Evolutionary conservation across 495 filamentous ascomycete genomes (phyloP), one percentile per base, ranked within the genome.

Genomic region (Penicillium maclennaniae): DNA sequence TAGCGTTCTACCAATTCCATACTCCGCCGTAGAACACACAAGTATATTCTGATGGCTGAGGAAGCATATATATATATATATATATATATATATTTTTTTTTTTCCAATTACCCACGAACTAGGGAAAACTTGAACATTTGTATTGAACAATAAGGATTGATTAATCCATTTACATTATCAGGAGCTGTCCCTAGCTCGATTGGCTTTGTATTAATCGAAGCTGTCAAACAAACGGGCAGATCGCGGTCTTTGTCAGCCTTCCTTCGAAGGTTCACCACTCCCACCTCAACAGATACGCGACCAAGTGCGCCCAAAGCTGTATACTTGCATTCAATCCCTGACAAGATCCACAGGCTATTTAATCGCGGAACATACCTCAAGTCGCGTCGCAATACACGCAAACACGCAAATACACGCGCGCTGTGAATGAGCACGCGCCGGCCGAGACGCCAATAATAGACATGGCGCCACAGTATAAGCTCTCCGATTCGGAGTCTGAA

Each of bases 401-500:
- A 42, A 10, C 42, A 20, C 42, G 14, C 23, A 15, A 23, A 41
- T 16, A 25, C 19, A 49, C 37, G 36, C 37, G 46, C 15, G 16
- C 36, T 12, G 37, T 12, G 26, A 41, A 51, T 16, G 16, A 34
- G 45, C 49, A 43, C 38, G 14, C 40, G 19, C 25, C 19, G 20
- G 26, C 8, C 19, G 49, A 19, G 28, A 2, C 19, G 14, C 27
- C n/a, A 20, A n/a, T 31, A 34, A 28, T 28, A 47, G 41, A 25
- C 34, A 77, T 77, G 74, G 54, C 61, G 15, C 68, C 66, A 6
- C 61, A 63, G 56, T 67, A 67, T 41, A 62, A 54, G 15, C 49
- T 78, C 40, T 69, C 69, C 2, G 70, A 73, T 34, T 66, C 68
- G 14, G 72, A 75, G 43, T 61, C 69, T 6, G 69, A 68, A 20